Evolutionary conservation across 441 rosid genomes (phyloP).

Genomic region (Eutrema salsugineum): DNA sequence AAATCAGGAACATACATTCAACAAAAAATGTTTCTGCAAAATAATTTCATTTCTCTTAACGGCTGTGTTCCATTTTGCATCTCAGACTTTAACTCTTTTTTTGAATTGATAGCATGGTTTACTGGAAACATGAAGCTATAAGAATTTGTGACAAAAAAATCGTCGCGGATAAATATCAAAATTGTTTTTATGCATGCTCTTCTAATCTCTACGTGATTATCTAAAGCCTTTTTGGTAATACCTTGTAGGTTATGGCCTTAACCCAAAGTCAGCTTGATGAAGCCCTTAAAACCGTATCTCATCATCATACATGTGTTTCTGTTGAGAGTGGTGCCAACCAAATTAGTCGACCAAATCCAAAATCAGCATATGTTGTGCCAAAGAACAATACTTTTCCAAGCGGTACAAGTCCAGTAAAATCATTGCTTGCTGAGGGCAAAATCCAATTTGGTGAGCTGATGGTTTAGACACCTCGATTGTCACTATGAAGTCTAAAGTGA

Average conservation of each 20-base stretch:
- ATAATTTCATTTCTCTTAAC: neutral
- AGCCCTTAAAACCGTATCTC: constrained; percentile 81
- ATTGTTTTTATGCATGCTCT: neutral
- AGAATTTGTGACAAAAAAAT: neutral
- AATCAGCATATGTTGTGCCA: constrained; percentile 48
- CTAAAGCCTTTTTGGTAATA: constrained; percentile 20
- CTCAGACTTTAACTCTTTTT: neutral
- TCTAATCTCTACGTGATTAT: neutral
- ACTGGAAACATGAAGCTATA: neutral
- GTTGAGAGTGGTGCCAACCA: constrained; percentile 60
- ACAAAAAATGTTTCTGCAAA: neutral
- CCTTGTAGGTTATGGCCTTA: constrained; percentile 71
- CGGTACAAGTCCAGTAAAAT: constrained; percentile 68
- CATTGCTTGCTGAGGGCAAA: constrained; percentile 93
- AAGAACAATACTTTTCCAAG: constrained; percentile 73
- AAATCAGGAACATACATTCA: neutral
- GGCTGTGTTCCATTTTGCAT: neutral
- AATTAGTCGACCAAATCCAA: constrained; percentile 46
- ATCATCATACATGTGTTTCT: constrained; percentile 64
- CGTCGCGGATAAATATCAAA: neutral
- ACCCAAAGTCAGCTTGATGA: constrained; percentile 94
- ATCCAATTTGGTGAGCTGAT: constrained; percentile 87
- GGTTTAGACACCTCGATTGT: constrained; percentile 14
- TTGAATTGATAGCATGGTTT: neutral
- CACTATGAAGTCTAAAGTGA: constrained; percentile 43